Evolutionary conservation across 2,329 filamentous ascomycete genomes (phyloP).

Genomic region (Metarhizium anisopliae): DNA sequence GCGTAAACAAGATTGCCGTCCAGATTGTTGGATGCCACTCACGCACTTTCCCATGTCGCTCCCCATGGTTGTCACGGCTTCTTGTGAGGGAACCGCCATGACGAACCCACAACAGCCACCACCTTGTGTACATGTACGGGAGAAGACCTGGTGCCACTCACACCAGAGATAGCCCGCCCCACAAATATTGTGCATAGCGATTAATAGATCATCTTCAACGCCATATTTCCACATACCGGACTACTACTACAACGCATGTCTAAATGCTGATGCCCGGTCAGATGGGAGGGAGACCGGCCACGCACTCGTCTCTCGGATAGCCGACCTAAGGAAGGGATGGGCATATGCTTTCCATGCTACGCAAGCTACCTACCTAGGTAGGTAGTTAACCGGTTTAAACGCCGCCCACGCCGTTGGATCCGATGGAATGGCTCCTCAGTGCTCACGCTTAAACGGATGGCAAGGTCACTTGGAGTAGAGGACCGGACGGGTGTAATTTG

Average conservation of each 20-base stretch:
- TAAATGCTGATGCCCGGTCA: not conserved
- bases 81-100: not conserved
- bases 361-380: no score
- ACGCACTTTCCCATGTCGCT: not conserved
- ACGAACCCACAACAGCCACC: not conserved
- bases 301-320: not conserved
- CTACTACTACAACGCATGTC: not conserved
- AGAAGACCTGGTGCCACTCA: not conserved
- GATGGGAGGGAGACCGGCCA: not conserved
- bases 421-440: no score
- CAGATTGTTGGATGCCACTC: conserved; percentile 2
- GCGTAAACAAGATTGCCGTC: not conserved
- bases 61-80: not conserved
- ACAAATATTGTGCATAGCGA: not conserved
- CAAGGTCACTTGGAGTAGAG: no score
- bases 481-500: not conserved
- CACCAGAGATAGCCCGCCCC: not conserved
- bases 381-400: no score
- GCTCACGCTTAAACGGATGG: no score
- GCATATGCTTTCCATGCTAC: no score
- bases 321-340: not conserved
- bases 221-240: no score
- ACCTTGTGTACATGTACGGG: not conserved
- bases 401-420: no score
- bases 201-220: not conserved